Evolutionary conservation across 345 rosid genomes (phyloP), one percentile per base, ranked within the genome.

Genomic region (Gossypium arboreum): DNA sequence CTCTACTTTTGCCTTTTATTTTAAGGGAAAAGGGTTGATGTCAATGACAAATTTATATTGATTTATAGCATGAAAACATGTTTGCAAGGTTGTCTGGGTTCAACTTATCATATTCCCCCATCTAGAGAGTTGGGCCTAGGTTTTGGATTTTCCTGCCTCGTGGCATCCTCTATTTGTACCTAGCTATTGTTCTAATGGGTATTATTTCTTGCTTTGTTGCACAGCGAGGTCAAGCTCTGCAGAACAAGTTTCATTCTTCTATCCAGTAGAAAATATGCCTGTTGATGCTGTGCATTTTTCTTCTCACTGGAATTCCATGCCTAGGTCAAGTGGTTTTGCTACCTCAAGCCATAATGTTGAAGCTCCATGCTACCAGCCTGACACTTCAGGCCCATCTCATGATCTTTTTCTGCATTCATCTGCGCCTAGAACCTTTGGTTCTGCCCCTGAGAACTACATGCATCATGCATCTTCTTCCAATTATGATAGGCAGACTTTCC

Each of bases 391-490:
- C 27, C 93, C 85, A 51, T 79, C 88, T 45, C 88, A 79, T 74
- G 89, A 84, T 76, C 82, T 82, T 75, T 85, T 82, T 20, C 78
- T 83, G 75, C 85, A 75, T 80, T 75, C 85, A 63, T 73, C 88
- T 72, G 76, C 79, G 48, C 77, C 77, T 62, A 84, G 83, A 79
- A 56, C 82, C 74, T 87, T 86, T 75, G 78, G 78, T 81, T 67
- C 85, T 43, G 83, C 84, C 9, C 84, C 85, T 11, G 92, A 87
- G 74, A 86, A 84, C 78, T 83, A 79, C 78, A 81, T 68, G 56
- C 88, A 83, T 71, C 87, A 73, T 78, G 83, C 90, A 66, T 82
- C 97, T 16, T 86, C 97, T 56, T 85, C 97, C 17, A 86, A 75
- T 79, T 84, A 84, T 79, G 88, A 84, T 68, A 80, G 84, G 67